Conservation (phyloP, 305 asterid genomes). For the Galium porrigens region DNA sequence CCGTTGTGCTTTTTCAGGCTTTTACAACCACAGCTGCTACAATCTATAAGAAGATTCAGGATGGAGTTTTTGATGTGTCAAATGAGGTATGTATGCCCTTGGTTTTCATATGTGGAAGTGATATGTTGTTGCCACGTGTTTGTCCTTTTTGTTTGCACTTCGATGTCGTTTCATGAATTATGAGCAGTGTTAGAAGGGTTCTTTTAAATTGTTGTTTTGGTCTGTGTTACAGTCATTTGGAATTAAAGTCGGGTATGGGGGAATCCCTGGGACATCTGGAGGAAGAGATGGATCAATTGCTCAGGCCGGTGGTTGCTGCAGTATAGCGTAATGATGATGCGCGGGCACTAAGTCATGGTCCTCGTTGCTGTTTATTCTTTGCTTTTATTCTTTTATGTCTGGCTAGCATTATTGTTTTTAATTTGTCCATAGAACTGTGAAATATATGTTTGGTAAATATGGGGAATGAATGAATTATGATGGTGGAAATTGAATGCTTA, state of each 20-base stretch:
- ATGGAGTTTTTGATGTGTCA: slow-evolving; percentile 63
- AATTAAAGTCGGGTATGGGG: slow-evolving; percentile 61
- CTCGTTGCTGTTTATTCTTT: neutral
- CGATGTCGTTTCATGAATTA: neutral
- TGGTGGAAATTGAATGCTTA: neutral
- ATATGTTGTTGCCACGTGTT: neutral
- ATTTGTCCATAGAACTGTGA: neutral
- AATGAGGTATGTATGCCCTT: slow-evolving; percentile 38
- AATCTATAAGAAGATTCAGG: slow-evolving; percentile 61
- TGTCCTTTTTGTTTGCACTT: neutral
- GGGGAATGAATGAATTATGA: slow-evolving; percentile 1
- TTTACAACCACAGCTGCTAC: slow-evolving; percentile 57
- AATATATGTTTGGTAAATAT: neutral
- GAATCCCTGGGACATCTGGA: slow-evolving; percentile 41
- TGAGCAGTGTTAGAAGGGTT: neutral
- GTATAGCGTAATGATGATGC: slow-evolving; percentile 22
- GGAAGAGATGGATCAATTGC: slow-evolving; percentile 49
- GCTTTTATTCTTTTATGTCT: neutral
- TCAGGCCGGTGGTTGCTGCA: slow-evolving; percentile 60
- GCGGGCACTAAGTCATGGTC: neutral
- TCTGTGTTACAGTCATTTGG: slow-evolving; percentile 44
- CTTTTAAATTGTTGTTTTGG: neutral
- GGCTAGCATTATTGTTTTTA: neutral
- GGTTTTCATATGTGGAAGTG: too few relatives aligned
- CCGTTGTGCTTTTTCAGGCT: slow-evolving; percentile 27